Evolutionary conservation across 495 filamentous ascomycete species (phyloP).

Genomic region (Aspergillus saccharolyticus): DNA sequence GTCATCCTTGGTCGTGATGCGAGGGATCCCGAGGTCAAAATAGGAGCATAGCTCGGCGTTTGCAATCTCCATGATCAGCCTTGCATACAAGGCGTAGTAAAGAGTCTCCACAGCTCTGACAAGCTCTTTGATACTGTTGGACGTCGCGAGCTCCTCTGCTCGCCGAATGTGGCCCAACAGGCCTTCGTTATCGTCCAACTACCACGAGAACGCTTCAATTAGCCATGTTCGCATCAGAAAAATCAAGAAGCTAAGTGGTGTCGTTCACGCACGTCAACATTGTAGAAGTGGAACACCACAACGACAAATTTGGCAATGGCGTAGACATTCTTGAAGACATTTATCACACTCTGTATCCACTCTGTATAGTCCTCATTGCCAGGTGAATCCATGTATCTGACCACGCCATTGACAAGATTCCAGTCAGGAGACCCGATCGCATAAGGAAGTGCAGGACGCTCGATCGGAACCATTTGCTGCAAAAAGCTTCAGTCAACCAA

Average conservation of each 20-base stretch:
- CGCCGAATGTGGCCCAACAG: slow-evolving; percentile 26
- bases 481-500: neutral
- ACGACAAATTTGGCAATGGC: slow-evolving; percentile 34
- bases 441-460: slow-evolving; percentile 25
- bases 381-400: slow-evolving; percentile 20
- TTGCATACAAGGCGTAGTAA: slow-evolving; percentile 34
- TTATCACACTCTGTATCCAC: slow-evolving; percentile 22
- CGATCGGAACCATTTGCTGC: slow-evolving; percentile 21
- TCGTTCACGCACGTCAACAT: slow-evolving; percentile 25
- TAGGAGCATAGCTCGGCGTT: slow-evolving; percentile 32
- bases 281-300: slow-evolving; percentile 30
- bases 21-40: slow-evolving; percentile 20
- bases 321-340: slow-evolving; percentile 31
- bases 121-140: slow-evolving; percentile 21
- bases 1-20: slow-evolving; percentile 2
- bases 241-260: neutral
- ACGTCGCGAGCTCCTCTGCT: slow-evolving; percentile 24
- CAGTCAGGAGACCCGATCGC: slow-evolving; percentile 33
- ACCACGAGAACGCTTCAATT: neutral
- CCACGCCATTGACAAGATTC: slow-evolving; percentile 19
- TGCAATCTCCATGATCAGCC: slow-evolving; percentile 35
- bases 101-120: slow-evolving; percentile 32
- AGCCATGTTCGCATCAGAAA: neutral
- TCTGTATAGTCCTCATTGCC: slow-evolving; percentile 13
- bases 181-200: slow-evolving; percentile 30